Evolutionary conservation across 179 eudicot genomes (phyloP).

Genomic region (Pouteria campechiana): DNA sequence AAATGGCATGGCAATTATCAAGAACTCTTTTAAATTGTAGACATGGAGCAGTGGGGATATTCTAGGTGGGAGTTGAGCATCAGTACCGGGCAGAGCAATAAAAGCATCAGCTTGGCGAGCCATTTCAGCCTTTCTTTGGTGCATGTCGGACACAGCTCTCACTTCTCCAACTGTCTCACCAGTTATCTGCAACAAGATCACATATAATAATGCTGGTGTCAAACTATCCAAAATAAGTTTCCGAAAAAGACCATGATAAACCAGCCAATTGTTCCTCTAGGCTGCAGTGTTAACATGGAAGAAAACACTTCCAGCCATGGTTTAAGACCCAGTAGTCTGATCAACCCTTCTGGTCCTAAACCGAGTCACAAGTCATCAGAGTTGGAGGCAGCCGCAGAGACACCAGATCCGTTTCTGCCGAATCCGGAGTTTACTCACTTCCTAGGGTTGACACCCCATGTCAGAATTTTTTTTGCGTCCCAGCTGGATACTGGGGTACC

Average conservation of each 20-base stretch:
- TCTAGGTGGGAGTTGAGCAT: not conserved
- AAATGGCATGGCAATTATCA: not conserved
- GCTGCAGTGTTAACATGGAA: not conserved
- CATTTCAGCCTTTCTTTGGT: slow-evolving; percentile 96
- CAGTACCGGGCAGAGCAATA: slow-evolving; percentile 80
- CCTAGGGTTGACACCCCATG: no score
- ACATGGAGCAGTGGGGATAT: not conserved
- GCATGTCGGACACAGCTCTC: slow-evolving; percentile 79
- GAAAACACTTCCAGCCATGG: no score
- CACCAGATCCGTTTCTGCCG: no score
- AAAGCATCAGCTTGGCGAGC: slow-evolving; percentile 97
- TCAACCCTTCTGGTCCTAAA: no score
- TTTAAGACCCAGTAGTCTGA: no score
- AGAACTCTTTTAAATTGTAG: not conserved
- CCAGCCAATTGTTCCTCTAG: slow-evolving; percentile 8
- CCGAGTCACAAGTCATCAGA: no score
- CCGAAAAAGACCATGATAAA: slow-evolving; percentile 2
- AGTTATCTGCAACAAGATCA: slow-evolving; percentile 38
- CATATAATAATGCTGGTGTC: not conserved
- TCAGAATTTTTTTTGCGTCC: no score
- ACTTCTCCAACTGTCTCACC: slow-evolving; percentile 87
- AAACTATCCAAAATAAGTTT: slow-evolving; percentile 2
- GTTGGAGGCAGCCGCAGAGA: no score
- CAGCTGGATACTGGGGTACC: no score
- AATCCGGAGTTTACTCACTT: no score